Base-by-base conservation (phyloP, 2,329 filamentous ascomycete species). In the Trichoderma sp. region DNA sequence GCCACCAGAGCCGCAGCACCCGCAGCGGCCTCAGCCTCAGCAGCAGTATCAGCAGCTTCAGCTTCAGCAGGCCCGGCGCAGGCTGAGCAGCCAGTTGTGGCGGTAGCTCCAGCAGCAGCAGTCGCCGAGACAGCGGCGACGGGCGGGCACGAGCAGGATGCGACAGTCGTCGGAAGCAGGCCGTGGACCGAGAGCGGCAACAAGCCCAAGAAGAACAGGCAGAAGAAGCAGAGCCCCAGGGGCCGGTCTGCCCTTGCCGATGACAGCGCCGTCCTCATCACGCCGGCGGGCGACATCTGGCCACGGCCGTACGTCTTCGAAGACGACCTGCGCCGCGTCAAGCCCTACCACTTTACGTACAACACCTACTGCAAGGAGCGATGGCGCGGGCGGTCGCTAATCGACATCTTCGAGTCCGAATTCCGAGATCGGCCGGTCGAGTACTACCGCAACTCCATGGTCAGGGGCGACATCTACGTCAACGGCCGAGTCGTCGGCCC, bases 281-380 rank as follows among this genome's bases (percentile, higher is more conserved):
- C 77, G 24, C 77, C 81, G 4, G 72, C 75, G 6, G 76, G 75
- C 34, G 77, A 81, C 64, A 72, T 80, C 26, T 85, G 82, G 83
- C 87, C 86, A 10, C 81, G 82, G 68, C 94, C 93, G 0, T 98
- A 97, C 80, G 91, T 91, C 75, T 84, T 97, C 71, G 91, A 97
- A 74, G 90, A 91, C 73, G 94, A 92, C 10, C 82, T 99, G 71
- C 90, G 94, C 61, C 90, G 93, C 72, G 91, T 97, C 37, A 86
- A 85, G 54, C 95, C 95, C 4, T 98, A 99, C 77, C 89, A 96
- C 78, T 97, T 86, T 79, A 97, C 94, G 3, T 97, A 97, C 84
- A 96, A 97, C 77, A 97, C 95, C 0, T 93, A 89, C 81, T 96
- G 92, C 83, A 99, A 98, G 81, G 87, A 97, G 81, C 86, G 96